Evolutionary conservation across 257 asterid species (phyloP), one percentile per base, ranked within the genome.

Genomic region (Cordia subcordata): DNA sequence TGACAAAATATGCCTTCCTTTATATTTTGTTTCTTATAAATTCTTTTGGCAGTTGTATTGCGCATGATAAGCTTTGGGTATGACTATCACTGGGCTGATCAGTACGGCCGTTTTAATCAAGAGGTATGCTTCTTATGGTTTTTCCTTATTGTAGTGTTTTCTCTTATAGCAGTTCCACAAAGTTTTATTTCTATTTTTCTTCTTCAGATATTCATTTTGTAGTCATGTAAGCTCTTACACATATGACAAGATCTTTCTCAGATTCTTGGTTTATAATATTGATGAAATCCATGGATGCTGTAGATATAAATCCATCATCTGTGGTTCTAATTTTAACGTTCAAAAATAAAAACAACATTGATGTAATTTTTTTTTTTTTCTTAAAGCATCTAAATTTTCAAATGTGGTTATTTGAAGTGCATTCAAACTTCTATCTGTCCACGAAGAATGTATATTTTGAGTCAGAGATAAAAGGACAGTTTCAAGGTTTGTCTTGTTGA

Each of bases 11-110:
- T 42, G 10, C 47, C 47, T 1, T 11, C 3, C 4, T 42, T 42
- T 42, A 2, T 10, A 10, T 42, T 42, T 42, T 8, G 42, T 16
- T 40, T 45, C 54, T 42, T 42, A 40, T 10, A 10, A 3, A 42
- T 58, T 47, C 40, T 39, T 61, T 75, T 71, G 61, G 59, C 92
- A 92, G 99, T 92, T 81, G 86, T 86, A 64, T 70, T 92, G 75
- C 95, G 99, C 32, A 92, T 92, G 99, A 81, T 92, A 69, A 92
- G 99, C 86, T 92, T 84, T 72, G 99, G 99, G 11, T 81, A 70
- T 77, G 99, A 92, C 75, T 92, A 88, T 75, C 96, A 92, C 57
- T 92, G 94, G 97, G 84, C 72, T 60, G 82, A 81, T 63, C 73
- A 77, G 66, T 42, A 67, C 60, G 68, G 50, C 58, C 79, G 71